A percentile compares a stretch with the other conserved stretches of the same genome.
Conservation (phyloP, 2,329 filamentous ascomycete species). For the Fusarium continuum region DNA sequence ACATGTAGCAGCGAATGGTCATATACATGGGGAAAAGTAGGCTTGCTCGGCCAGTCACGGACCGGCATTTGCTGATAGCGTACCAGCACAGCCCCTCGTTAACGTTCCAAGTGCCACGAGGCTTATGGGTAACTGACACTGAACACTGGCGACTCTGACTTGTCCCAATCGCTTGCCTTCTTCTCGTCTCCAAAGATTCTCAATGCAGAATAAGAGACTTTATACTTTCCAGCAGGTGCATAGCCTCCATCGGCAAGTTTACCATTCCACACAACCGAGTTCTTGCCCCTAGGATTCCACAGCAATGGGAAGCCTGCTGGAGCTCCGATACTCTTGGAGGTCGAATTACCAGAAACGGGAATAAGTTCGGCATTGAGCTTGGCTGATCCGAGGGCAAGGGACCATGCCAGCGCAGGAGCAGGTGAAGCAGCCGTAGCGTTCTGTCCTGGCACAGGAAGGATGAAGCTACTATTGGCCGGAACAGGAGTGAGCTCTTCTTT, state of each 20-base stretch:
- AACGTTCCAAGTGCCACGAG: background rate
- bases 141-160: slow-evolving; percentile 53
- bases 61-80: too few relatives aligned
- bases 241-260: slow-evolving; percentile 57
- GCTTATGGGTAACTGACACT: slow-evolving; percentile 52
- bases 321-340: slow-evolving; percentile 13
- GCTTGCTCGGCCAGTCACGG: too few relatives aligned
- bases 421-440: slow-evolving; percentile 36
- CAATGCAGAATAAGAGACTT: slow-evolving; percentile 58
- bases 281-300: slow-evolving; percentile 40
- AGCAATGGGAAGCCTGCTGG: slow-evolving; percentile 50
- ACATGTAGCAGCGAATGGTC: too few relatives aligned
- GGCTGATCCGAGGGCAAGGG: slow-evolving; percentile 57
- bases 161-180: slow-evolving; percentile 59
- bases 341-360: slow-evolving; percentile 40
- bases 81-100: background rate
- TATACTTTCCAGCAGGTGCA: slow-evolving; percentile 60
- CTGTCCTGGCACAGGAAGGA: slow-evolving; percentile 52
- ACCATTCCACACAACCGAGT: slow-evolving; percentile 55
- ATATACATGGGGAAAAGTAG: too few relatives aligned
- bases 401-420: slow-evolving; percentile 52
- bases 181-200: slow-evolving; percentile 60
- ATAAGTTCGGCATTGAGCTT: slow-evolving; percentile 57
- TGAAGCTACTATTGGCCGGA: slow-evolving; percentile 51
- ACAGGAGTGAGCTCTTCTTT: slow-evolving; percentile 37